Percentiles rank a stretch among this genome's conserved stretches.
Conservation (phyloP, 2,329 filamentous ascomycete genomes). For the Bipolaris sorokiniana region DNA sequence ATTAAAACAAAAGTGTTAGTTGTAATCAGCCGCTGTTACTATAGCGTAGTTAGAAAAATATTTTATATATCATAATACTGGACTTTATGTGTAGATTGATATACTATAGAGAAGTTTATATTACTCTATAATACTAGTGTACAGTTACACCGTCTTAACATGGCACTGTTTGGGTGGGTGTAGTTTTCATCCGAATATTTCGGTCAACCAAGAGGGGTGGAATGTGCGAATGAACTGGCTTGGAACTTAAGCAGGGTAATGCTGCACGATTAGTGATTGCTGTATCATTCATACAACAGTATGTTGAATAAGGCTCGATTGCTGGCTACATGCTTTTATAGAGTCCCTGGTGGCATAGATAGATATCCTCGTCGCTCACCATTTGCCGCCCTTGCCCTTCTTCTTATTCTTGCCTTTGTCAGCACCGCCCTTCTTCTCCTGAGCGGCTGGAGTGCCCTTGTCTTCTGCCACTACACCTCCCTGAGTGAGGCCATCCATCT, state of each 20-base stretch:
- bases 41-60: too few species aligned
- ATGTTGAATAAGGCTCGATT: neutral
- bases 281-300: constrained; percentile 2
- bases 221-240: constrained; percentile 13
- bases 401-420: constrained; percentile 46
- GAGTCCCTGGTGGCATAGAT: neutral
- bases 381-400: constrained; percentile 47
- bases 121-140: too few species aligned
- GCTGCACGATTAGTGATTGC: constrained; percentile 3
- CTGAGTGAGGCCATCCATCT: constrained; percentile 73
- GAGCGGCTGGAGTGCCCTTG: constrained; percentile 40
- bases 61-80: too few species aligned
- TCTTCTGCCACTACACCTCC: constrained; percentile 81
- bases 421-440: constrained; percentile 41
- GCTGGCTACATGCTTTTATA: neutral
- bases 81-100: too few species aligned
- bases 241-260: constrained; percentile 5
- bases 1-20: too few species aligned
- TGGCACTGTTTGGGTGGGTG: too few species aligned
- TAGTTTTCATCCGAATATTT: too few species aligned
- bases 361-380: constrained; percentile 16
- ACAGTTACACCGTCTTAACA: too few species aligned
- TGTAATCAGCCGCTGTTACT: too few species aligned
- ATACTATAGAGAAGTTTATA: too few species aligned
- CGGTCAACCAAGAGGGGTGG: neutral